Evolutionary conservation across 208 protist species (phyloP).

Genomic region (Naegleria gruberi): DNA sequence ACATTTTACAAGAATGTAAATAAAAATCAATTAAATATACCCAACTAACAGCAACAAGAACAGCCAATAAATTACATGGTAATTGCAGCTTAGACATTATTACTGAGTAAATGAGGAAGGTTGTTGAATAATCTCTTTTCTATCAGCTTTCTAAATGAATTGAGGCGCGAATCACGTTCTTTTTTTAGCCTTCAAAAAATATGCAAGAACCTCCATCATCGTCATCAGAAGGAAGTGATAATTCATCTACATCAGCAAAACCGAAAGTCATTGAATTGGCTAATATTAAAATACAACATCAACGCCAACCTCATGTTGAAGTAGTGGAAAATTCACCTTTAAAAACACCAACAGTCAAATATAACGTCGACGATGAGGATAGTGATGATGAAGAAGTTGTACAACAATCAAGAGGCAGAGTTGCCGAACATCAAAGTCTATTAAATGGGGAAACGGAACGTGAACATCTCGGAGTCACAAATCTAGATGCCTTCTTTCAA

Average conservation of each 20-base stretch:
- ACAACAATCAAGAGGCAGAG: neutral
- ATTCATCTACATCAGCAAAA: neutral
- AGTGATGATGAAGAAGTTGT: neutral
- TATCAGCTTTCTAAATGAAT: no score
- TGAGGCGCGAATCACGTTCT: no score
- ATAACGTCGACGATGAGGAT: neutral
- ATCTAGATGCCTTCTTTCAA: constrained; percentile 37
- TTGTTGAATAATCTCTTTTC: no score
- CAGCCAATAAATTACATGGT: no score
- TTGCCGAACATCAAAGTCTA: constrained; percentile 5
- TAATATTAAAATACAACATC: neutral
- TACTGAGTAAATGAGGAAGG: no score
- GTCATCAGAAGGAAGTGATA: neutral
- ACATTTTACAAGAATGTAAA: neutral
- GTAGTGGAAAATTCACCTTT: neutral
- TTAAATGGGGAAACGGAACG: neutral
- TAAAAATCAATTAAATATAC: no score
- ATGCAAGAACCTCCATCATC: neutral
- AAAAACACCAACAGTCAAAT: neutral
- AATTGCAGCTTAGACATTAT: no score
- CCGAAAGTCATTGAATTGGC: neutral
- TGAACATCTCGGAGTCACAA: constrained; percentile 14
- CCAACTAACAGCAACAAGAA: no score
- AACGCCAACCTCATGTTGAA: no score
- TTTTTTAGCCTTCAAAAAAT: no score